Evolutionary conservation across 2,329 filamentous ascomycete genomes (phyloP), one percentile per base, ranked within the genome.

Genomic region (Fusarium buharicum): DNA sequence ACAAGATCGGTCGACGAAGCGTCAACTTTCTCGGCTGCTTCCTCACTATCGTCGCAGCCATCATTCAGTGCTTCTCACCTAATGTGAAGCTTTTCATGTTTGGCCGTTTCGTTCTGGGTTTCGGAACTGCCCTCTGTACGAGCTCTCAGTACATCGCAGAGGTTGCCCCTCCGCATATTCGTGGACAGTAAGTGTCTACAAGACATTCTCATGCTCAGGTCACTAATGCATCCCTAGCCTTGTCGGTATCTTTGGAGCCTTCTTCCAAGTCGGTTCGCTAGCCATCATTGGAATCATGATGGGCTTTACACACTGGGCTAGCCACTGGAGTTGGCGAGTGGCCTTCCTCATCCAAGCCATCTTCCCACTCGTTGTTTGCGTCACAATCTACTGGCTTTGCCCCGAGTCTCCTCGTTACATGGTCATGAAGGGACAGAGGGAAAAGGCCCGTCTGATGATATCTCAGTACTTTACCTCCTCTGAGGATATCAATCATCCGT

Each of bases 131-230:
- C 1, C 60, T 69, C 7, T 69, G 65, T 33, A 68, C 66, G 9
- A 62, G 65, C 27, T 64, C 66, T 9, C 66, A 69, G 46, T 69
- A 69, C 30, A 63, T 68, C 6, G 66, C 62, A 9, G 66, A 69
- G 10, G 60, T 69, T 30, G 62, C 65, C 0, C 66, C 65, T 10
- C 62, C 59, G 2, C 66, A 69, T 9, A 50, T 68, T 1, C 60
- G 66, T n/a, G 65, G 65, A 27, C 44, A 59, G 54, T 59, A 18
- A 53, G 56, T 58, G 2, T 13, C 5, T 13, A 5, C 9, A 4
- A 8, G 6, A 10, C 6, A 1, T 5, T 10, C 13, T 11, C 4
- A 4, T 9, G 8, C 5, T 2, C 22, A 6, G 4, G 9, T 2
- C 1, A 1, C n/a, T 59, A 4, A 59, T 33, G 10, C 2, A 2